A percentile compares a stretch with the other conserved stretches of the same genome.
Conservation (phyloP, 306 rosid species). For the Prunus davidiana region DNA sequence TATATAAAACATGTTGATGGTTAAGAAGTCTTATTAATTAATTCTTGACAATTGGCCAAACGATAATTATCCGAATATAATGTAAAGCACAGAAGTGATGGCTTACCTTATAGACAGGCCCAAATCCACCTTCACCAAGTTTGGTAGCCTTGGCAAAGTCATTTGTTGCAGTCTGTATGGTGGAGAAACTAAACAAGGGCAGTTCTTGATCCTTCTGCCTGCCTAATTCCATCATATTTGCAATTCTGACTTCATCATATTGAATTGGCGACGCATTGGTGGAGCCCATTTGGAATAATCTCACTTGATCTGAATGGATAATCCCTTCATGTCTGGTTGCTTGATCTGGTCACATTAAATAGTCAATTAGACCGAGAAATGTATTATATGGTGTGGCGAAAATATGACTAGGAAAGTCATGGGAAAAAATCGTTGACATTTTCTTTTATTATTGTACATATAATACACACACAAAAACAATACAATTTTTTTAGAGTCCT, state of each 20-base stretch:
- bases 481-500: too few relatives aligned
- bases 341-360: not conserved
- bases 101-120: conserved; percentile 14
- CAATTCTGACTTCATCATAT: not conserved
- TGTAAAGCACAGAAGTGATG: not conserved
- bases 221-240: conserved; percentile 1
- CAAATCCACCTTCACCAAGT: conserved; percentile 22
- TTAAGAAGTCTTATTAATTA: not conserved
- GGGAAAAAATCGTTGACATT: too few relatives aligned
- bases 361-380: not conserved
- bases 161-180: conserved; percentile 10
- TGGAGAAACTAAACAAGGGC: conserved; percentile 7
- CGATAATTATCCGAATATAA: not conserved
- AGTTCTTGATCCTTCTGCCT: conserved; percentile 8
- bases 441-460: too few relatives aligned
- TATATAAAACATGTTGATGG: not conserved
- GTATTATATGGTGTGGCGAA: too few relatives aligned
- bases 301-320: not conserved
- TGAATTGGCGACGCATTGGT: not conserved
- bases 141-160: not conserved
- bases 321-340: not conserved
- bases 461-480: too few relatives aligned
- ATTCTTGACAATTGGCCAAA: not conserved
- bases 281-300: conserved; percentile 10
- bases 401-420: too few relatives aligned